Percentiles rank a stretch among this genome's conserved stretches.
These are phyloP conservation scores for Pelargonium fulgidum DNA, from an alignment of 441 rosid genomes.

Conservation along the genomic window DNA sequence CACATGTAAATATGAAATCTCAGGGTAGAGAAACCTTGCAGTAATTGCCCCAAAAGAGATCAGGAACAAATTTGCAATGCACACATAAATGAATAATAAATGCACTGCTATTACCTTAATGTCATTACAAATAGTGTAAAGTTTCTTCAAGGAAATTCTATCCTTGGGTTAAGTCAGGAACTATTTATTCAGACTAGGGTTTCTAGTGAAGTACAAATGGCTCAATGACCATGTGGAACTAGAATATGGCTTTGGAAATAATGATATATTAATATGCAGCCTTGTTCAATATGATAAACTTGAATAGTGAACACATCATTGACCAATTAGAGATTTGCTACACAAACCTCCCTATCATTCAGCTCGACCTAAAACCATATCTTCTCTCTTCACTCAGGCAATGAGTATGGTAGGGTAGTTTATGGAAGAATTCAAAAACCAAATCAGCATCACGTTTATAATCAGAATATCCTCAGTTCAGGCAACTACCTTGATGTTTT, in stretches of 20 bases:
- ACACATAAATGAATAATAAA: background rate
- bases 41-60: background rate
- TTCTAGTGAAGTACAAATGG: background rate
- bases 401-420: background rate
- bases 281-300: background rate
- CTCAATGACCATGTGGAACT: background rate
- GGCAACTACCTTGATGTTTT: background rate
- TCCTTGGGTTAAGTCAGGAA: background rate
- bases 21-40: background rate
- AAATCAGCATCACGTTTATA: constrained; percentile 2
- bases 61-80: background rate
- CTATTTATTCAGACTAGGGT: background rate
- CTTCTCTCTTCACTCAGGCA: background rate
- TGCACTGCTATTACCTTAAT: background rate
- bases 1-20: too few species aligned
- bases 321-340: background rate
- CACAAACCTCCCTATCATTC: background rate
- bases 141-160: constrained; percentile 5
- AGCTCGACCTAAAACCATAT: background rate
- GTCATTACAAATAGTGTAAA: background rate
- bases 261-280: background rate
- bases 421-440: background rate
- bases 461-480: background rate
- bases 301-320: background rate
- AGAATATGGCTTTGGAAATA: background rate